Base-by-base conservation (phyloP, 2,329 filamentous ascomycete genomes). In the Madurella fahalii region DNA sequence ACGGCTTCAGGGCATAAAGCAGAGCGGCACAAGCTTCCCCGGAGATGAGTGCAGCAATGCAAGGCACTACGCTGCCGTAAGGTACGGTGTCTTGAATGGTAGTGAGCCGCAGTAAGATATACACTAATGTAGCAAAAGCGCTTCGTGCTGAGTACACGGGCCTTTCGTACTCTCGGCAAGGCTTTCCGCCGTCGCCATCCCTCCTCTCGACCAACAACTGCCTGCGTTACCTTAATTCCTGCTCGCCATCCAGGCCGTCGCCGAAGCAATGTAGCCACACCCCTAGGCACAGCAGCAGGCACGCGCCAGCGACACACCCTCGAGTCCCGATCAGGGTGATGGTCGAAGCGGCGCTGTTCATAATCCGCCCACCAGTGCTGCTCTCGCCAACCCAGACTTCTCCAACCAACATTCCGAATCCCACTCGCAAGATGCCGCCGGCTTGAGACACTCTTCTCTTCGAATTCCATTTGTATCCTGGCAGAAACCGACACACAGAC, bases 11-110 rank as follows among this genome's bases (percentile, higher is more conserved):
- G 40, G 57, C 53, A 56, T 56, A 46, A 56, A 45, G 39, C 17
- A 46, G 44, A 18, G 42, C 57, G 57, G 57, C 57, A 54, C 49
- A 54, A 37, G 46, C 50, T 32, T 32, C 40, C 53, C 51, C 20
- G 40, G 47, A 48, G 44, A 39, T 25, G 25, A 16, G n/a, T 47
- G 32, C 45, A 42, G 31, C 48, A 58, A 54, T 54, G 54, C 54
- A 7, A 25, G 25, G 25, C 25, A 25, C 7, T 25, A 25, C 25
- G 7, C 25, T 25, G 25, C 7, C 25, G n/a, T n/a, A n/a, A n/a
- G n/a, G n/a, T n/a, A n/a, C n/a, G n/a, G n/a, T 25, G 25, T 7
- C 25, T 25, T 25, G 25, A 25, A 25, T 25, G 4, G 25, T 25
- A 25, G 25, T 25, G 25, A 25, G 25, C 7, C 4, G 25, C 25